phyloP scores from a whole-genome alignment of 371 early-diverging fungal species.

The Mucor mucedo region DNA sequence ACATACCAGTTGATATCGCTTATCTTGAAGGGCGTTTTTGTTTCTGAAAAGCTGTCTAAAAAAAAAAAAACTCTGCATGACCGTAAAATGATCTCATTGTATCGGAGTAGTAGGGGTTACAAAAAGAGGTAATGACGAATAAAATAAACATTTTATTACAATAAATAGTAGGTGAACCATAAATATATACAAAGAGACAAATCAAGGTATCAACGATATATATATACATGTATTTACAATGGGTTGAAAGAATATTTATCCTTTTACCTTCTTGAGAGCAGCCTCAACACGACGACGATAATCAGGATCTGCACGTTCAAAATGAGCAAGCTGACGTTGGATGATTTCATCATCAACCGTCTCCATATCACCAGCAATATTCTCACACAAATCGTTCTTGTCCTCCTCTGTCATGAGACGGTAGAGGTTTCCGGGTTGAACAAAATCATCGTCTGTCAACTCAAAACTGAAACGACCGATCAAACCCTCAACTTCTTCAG shows the following conservation, averaged over 20 bases:
- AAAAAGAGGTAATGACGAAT: no score
- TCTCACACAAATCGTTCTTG: conserved; percentile 67
- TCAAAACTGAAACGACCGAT: conserved; percentile 65
- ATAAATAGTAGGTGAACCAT: no score
- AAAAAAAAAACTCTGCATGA: no score
- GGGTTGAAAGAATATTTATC: not conserved
- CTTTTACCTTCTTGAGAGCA: not conserved
- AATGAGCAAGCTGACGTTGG: conserved; percentile 72
- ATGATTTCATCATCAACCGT: conserved; percentile 69
- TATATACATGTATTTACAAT: no score
- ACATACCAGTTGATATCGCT: no score
- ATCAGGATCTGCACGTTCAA: conserved; percentile 78
- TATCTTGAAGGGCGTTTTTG: no score
- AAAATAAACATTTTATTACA: no score
- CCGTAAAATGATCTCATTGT: no score
- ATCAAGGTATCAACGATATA: not conserved
- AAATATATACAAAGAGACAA: not conserved
- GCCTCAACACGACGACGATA: conserved; percentile 71
- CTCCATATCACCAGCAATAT: conserved; percentile 71
- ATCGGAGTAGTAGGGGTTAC: no score
- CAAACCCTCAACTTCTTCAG: conserved; percentile 50
- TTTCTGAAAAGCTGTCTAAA: no score
- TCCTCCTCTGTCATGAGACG: conserved; percentile 64
- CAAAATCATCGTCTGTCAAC: conserved; percentile 73
- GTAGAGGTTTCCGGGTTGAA: conserved; percentile 71